Base-by-base conservation (phyloP, 2,329 filamentous ascomycete genomes). In the Colletotrichum gigasporum region DNA sequence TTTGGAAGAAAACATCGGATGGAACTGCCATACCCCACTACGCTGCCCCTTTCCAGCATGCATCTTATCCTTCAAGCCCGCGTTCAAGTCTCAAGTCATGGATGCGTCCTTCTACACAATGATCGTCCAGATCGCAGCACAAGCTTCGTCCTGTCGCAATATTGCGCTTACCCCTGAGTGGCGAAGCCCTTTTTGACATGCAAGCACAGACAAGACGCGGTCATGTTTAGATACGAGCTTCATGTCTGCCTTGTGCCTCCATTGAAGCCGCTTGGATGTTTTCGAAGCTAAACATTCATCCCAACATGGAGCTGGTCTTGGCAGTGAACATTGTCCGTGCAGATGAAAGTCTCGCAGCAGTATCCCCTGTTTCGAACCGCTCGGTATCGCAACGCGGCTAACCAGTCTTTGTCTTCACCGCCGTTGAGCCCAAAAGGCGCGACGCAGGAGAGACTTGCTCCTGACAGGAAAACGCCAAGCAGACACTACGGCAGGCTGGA, bases 241-340 rank as follows among this genome's bases (percentile, higher is more conserved):
- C 24, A 32, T 12, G 30, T 24, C n/a, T n/a, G n/a, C n/a, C n/a
- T 26, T 39, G 16, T 41, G 18, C 18, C 18, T 34, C 16, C 37
- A 16, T 51, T 32, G 45, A 44, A 30, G 20, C 51, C 35, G 22
- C 14, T 22, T 28, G 3, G 55, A 51, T 56, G 48, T 30, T 44
- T 41, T 37, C 9, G 22, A 34, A 14, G 47, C 58, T 63, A 63
- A 37, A 58, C 44, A 52, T 45, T 53, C 51, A 18, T 58, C 58
- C 59, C 59, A 52, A 57, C 51, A 39, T 11, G 16, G 30, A 11
- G 11, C 2, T 16, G n/a, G 12, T 42, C 37, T 22, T 14, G 16
- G 12, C 20, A 42, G 51, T 34, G 32, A 42, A 47, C 59, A 28
- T 51, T 48, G 51, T 51, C 58, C 39, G 59, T 63, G 58, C 62